Evolutionary conservation across 768 basidiomycete species (phyloP).

Genomic region (Trametes villosa): DNA sequence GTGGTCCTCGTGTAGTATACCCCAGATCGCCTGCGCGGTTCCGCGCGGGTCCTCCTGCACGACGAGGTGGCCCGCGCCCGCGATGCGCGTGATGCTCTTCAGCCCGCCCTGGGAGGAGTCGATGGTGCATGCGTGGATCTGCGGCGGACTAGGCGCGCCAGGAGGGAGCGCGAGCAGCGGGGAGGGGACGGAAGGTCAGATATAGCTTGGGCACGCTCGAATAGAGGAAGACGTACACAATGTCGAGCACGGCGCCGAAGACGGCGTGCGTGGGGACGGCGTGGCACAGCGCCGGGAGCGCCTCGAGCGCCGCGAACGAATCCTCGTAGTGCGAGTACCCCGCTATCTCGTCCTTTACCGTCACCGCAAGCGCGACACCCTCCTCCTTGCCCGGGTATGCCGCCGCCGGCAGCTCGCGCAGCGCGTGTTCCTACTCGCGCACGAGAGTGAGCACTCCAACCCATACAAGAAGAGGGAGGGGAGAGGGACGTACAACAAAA

Average conservation of each 20-base stretch:
- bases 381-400: constrained; percentile 27
- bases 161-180: too few species aligned
- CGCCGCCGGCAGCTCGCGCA: constrained; percentile 26
- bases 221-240: constrained; percentile 6
- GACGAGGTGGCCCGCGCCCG: constrained; percentile 2
- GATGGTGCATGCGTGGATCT: too few species aligned
- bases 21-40: background rate
- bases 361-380: constrained; percentile 30
- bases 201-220: too few species aligned
- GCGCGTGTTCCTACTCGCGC: constrained; percentile 8
- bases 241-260: constrained; percentile 14
- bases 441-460: too few species aligned
- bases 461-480: too few species aligned
- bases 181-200: too few species aligned
- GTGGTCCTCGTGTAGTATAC: background rate
- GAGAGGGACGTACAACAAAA: constrained; percentile 5
- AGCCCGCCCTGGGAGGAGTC: background rate
- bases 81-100: background rate
- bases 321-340: constrained; percentile 24
- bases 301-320: constrained; percentile 6
- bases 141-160: too few species aligned
- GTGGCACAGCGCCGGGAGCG: constrained; percentile 15
- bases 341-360: constrained; percentile 26
- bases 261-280: constrained; percentile 26
- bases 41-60: constrained; percentile 1